phyloP scores from a whole-genome alignment of 106 monocot genomes.

The Allium sativum region DNA sequence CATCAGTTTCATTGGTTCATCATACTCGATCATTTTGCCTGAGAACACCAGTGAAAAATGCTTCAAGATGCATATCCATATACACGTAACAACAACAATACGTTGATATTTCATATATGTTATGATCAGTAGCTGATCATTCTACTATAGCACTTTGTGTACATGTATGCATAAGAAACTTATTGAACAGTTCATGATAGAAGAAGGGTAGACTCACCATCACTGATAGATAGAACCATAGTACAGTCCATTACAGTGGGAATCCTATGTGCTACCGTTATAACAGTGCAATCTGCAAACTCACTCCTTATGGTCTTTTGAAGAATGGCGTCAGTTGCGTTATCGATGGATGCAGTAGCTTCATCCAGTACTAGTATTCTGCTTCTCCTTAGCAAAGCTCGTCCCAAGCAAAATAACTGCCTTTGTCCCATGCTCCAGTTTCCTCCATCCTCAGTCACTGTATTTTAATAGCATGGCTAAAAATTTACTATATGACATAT shows the following conservation, averaged over 20 bases:
- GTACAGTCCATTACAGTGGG: slow-evolving; percentile 71
- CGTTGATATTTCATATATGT: too few relatives aligned
- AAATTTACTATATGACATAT: neutral
- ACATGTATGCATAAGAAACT: too few relatives aligned
- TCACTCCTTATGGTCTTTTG: slow-evolving; percentile 59
- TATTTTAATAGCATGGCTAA: neutral
- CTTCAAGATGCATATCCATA: neutral
- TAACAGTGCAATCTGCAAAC: slow-evolving; percentile 46
- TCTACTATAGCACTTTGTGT: too few relatives aligned
- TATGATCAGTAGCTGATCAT: neutral
- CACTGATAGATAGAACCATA: slow-evolving; percentile 51
- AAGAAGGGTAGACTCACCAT: slow-evolving; percentile 33
- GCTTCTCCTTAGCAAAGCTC: slow-evolving; percentile 68
- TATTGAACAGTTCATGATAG: too few relatives aligned
- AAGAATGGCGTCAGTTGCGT: slow-evolving; percentile 62
- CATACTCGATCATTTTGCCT: slow-evolving; percentile 78
- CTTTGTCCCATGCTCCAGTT: slow-evolving; percentile 98
- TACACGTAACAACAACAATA: too few relatives aligned
- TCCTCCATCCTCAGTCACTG: slow-evolving; percentile 84
- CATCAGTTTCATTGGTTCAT: slow-evolving; percentile 63
- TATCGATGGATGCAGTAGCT: slow-evolving; percentile 98
- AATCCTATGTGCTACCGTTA: slow-evolving; percentile 69
- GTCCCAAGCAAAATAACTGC: slow-evolving; percentile 84
- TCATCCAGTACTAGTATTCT: slow-evolving; percentile 86
- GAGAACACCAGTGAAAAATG: neutral